These are phyloP conservation scores for Lasiosphaeria ovina DNA, from an alignment of 495 filamentous ascomycete species.

Conservation along the genomic window DNA sequence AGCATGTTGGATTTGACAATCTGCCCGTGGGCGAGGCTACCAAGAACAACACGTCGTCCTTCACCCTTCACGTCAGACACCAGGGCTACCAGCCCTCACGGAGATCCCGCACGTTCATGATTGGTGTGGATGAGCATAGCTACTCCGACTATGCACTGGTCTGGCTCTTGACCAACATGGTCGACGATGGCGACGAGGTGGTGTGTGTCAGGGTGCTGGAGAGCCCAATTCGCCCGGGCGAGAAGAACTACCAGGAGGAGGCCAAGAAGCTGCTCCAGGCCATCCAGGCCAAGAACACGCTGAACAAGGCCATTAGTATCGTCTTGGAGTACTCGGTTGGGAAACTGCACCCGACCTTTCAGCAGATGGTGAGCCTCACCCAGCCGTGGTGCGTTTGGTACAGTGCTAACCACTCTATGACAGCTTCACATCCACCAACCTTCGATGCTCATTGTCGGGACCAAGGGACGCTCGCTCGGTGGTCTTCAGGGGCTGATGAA, in stretches of 20 bases:
- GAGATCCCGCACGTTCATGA: constrained; percentile 86
- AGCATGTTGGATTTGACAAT: constrained; percentile 88
- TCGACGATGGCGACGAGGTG: constrained; percentile 96
- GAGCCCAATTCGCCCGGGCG: constrained; percentile 71
- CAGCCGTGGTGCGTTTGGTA: neutral
- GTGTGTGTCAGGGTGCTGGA: constrained; percentile 91
- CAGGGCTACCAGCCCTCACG: constrained; percentile 82
- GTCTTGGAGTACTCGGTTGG: constrained; percentile 88
- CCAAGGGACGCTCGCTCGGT: constrained; percentile 78
- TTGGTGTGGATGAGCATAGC: constrained; percentile 89
- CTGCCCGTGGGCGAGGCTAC: constrained; percentile 64
- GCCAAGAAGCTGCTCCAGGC: constrained; percentile 71
- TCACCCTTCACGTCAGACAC: constrained; percentile 86
- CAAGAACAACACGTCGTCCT: constrained; percentile 76
- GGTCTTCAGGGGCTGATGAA: constrained; percentile 88
- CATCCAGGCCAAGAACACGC: constrained; percentile 81
- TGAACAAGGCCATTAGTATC: constrained; percentile 81
- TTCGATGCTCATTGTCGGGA: constrained; percentile 92
- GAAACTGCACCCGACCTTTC: constrained; percentile 88
- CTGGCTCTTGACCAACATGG: constrained; percentile 91
- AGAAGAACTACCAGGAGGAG: constrained; percentile 78
- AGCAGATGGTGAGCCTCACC: constrained; percentile 68
- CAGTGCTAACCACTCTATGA: neutral
- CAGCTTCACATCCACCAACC: constrained; percentile 95
- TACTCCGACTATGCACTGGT: constrained; percentile 95